phyloP scores from a whole-genome alignment of 1,284 basidiomycete genomes.

The Pulchroboletus neoregius region DNA sequence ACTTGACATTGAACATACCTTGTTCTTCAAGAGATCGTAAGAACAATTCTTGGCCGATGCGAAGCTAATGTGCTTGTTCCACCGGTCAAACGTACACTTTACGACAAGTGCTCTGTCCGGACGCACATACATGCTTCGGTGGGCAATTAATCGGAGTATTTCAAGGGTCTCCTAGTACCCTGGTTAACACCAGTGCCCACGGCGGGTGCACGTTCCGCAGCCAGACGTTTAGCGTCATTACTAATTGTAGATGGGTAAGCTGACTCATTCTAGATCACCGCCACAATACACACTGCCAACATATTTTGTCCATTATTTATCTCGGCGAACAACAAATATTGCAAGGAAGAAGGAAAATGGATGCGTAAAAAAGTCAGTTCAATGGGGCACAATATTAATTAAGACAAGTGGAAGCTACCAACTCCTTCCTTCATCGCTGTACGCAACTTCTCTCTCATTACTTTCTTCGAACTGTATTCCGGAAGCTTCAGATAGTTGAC shows the following conservation, averaged over 20 bases:
- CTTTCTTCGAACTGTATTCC: conserved; percentile 82
- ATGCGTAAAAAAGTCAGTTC: conserved; percentile 28
- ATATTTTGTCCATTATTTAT: no score
- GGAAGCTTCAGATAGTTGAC: conserved; percentile 96
- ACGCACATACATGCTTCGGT: conserved; percentile 35
- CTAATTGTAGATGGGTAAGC: conserved; percentile 7
- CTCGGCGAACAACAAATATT: conserved; percentile 14
- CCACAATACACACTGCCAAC: not conserved
- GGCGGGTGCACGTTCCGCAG: conserved; percentile 25
- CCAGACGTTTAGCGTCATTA: not conserved
- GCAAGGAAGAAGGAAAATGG: conserved; percentile 9
- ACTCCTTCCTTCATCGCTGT: conserved; percentile 87
- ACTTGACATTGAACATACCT: conserved; percentile 42
- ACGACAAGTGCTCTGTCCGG: conserved; percentile 70
- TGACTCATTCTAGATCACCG: not conserved
- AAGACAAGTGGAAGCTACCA: conserved; percentile 94
- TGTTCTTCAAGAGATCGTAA: conserved; percentile 63
- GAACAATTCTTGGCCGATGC: conserved; percentile 72
- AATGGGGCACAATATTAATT: conserved; percentile 25
- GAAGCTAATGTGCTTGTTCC: conserved; percentile 73
- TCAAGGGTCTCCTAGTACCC: not conserved
- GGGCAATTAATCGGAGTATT: conserved; percentile 3
- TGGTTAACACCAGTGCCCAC: conserved; percentile 1
- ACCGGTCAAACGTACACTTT: conserved; percentile 74
- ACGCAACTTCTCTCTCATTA: conserved; percentile 76